Evolutionary conservation across 148 eudicot genomes (phyloP).

Genomic region (Rhododendron molle): DNA sequence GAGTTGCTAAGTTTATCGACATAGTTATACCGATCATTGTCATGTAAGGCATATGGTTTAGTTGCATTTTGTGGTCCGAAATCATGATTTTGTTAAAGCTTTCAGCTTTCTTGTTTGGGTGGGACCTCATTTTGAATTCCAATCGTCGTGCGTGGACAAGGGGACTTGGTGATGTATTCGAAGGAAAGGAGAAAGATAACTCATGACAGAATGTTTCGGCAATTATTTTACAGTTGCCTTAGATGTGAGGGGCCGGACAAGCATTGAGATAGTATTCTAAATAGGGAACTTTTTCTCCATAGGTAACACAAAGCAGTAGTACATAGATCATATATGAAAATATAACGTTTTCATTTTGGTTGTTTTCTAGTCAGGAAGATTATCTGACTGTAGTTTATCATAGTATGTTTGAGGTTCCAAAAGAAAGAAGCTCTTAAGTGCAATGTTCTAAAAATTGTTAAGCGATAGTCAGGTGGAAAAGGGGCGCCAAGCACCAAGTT

Average conservation of each 20-base stretch:
- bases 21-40: not conserved
- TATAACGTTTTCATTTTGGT: not conserved
- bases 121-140: not conserved
- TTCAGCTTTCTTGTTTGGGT: not conserved
- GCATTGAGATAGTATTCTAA: not conserved
- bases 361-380: not conserved
- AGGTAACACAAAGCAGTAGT: not conserved
- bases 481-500: no score
- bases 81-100: not conserved
- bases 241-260: not conserved
- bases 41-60: not conserved
- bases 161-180: not conserved
- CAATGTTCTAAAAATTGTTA: no score
- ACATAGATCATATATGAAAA: not conserved
- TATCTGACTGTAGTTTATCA: not conserved
- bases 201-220: not conserved
- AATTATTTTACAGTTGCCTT: not conserved
- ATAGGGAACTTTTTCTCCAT: not conserved
- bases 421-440: no score
- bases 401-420: not conserved
- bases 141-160: not conserved
- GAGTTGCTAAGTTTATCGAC: not conserved
- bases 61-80: not conserved
- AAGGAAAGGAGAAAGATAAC: not conserved
- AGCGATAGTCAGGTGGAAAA: no score